Evolutionary conservation across 208 protist genomes (phyloP).

Genomic region (Acanthamoeba royreba): DNA sequence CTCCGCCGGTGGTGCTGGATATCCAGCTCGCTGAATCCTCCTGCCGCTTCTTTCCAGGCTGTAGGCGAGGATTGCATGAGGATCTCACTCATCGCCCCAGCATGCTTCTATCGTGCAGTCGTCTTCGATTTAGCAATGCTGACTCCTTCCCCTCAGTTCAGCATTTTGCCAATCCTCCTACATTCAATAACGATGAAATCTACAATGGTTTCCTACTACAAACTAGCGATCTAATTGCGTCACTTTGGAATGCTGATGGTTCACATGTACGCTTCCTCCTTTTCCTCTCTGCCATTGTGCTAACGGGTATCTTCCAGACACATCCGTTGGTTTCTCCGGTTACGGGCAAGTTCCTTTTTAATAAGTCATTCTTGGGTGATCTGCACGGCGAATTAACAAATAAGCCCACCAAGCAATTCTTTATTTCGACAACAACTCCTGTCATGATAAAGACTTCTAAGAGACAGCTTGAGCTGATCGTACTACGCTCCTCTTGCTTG

Average conservation of each 20-base stretch:
- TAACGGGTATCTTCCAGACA: no score
- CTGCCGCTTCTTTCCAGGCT: not conserved
- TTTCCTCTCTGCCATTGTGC: no score
- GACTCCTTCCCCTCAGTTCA: not conserved
- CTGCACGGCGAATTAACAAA: not conserved
- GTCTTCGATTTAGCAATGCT: not conserved
- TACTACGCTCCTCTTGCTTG: not conserved
- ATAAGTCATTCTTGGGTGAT: conserved; percentile 28
- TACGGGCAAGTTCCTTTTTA: not conserved
- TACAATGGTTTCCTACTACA: not conserved
- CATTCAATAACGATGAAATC: not conserved
- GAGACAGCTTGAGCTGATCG: not conserved
- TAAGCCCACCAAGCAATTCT: not conserved
- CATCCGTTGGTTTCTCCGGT: not conserved
- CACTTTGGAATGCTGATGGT: not conserved
- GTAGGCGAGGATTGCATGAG: not conserved
- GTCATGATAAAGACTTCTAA: not conserved
- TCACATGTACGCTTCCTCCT: not conserved
- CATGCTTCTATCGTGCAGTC: not conserved
- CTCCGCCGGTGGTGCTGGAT: not conserved
- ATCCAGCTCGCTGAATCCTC: not conserved
- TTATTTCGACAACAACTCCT: not conserved
- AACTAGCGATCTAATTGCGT: not conserved
- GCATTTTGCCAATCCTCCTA: not conserved
- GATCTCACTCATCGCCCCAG: not conserved